Evolutionary conservation across 2,329 filamentous ascomycete genomes (phyloP), one percentile per base, ranked within the genome.

Genomic region (Aspergillus luchuensis): DNA sequence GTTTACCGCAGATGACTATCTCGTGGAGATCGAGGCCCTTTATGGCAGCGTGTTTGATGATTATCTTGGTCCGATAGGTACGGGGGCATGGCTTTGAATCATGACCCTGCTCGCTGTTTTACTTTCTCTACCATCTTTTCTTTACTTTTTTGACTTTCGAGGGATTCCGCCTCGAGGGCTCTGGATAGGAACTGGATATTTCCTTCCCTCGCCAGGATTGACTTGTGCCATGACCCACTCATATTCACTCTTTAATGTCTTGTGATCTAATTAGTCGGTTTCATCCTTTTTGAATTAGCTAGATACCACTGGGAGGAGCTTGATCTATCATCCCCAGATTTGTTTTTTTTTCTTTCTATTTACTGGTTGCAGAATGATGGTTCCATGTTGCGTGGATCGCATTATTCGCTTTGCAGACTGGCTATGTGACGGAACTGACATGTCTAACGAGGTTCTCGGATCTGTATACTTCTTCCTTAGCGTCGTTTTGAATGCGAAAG

Each of bases 1-100:
- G 69, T 91, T 92, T 75, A 84, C 84, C 48, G 91, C 91, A 8
- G 87, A 91, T 53, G 93, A 97, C 70, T 99, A 99, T 78, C 79
- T 96, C 61, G 80, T 82, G 48, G 93, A 96, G 73, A 90, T 98
- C 59, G 84, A 91, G 66, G 85, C 84, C 58, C 78, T 96, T 13
- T 84, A 90, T 69, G 76, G 82, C 53, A 83, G 80, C 61, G 87
- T 89, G 73, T 89, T 90, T 71, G 80, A 80, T 41, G 78, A 80
- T 63, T 69, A 72, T 50, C 68, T 76, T 28, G 74, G 73, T 6
- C 67, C 76, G 15, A 66, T 78, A 55, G 67, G 68, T 38, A 61
- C 65, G 5, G 69, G 74, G 36, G 65, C 73, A 21, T 81, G 80
- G 80, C 74, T 81, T 33, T 81, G 67, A 70, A 45, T 25, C 41